These are phyloP conservation scores for Geosmithia flava DNA, from an alignment of 2,329 filamentous ascomycete genomes.

Conservation along the genomic window DNA sequence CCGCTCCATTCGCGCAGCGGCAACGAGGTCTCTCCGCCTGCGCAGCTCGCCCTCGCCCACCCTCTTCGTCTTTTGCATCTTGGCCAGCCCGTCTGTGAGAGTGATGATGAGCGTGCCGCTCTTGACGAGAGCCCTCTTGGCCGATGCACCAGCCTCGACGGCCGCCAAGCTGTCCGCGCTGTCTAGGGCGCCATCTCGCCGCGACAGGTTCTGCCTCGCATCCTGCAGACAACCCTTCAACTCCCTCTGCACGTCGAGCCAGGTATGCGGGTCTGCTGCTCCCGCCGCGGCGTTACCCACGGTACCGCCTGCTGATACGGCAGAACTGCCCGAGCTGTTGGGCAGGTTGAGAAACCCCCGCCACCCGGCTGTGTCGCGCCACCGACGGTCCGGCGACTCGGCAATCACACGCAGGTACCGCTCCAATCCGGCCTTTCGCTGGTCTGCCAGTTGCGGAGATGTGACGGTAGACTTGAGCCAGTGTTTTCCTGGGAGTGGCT, in stretches of 20 bases:
- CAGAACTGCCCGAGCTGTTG: slow-evolving; percentile 34
- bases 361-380: slow-evolving; percentile 62
- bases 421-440: slow-evolving; percentile 57
- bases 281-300: slow-evolving; percentile 23
- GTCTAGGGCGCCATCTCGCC: slow-evolving; percentile 43
- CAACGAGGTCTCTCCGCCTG: slow-evolving; percentile 57
- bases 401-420: slow-evolving; percentile 61
- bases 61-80: slow-evolving; percentile 38
- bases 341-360: slow-evolving; percentile 62
- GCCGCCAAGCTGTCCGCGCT: slow-evolving; percentile 27
- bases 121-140: slow-evolving; percentile 61
- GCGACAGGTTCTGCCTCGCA: slow-evolving; percentile 56
- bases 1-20: slow-evolving; percentile 57
- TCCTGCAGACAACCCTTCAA: slow-evolving; percentile 53
- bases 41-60: slow-evolving; percentile 66
- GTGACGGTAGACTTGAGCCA: slow-evolving; percentile 66
- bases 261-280: slow-evolving; percentile 51
- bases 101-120: slow-evolving; percentile 51
- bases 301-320: slow-evolving; percentile 31
- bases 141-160: slow-evolving; percentile 56
- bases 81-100: slow-evolving; percentile 52
- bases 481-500: slow-evolving; percentile 57
- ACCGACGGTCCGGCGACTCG: slow-evolving; percentile 59
- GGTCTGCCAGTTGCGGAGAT: slow-evolving; percentile 56
- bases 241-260: slow-evolving; percentile 66